Evolutionary conservation across 73 alveolate species (phyloP).

Genomic region (Blepharisma japonicum): DNA sequence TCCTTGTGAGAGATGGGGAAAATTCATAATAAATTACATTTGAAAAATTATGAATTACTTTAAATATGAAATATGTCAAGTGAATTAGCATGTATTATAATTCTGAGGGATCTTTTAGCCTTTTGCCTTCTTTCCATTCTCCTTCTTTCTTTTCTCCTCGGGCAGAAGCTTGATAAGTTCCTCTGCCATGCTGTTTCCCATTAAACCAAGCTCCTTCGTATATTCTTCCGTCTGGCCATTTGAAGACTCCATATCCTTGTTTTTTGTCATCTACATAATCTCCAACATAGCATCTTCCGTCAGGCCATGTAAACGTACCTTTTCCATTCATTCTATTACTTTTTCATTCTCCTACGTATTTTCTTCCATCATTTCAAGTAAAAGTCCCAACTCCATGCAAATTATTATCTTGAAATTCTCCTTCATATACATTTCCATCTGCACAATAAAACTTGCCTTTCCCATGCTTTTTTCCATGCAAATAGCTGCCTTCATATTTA

Average conservation of each 20-base stretch:
- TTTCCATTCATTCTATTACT: conserved; percentile 26
- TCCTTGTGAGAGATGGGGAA: too few relatives aligned
- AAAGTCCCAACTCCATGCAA: conserved; percentile 11
- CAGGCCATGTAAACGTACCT: conserved; percentile 26
- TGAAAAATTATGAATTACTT: too few relatives aligned
- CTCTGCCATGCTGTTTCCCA: conserved; percentile 24
- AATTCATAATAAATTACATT: too few relatives aligned
- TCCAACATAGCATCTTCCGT: conserved; percentile 14
- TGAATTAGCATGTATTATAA: too few relatives aligned
- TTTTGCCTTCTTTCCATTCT: conserved; percentile 20
- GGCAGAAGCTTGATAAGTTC: background rate
- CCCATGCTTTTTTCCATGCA: conserved; percentile 51
- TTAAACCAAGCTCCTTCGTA: conserved; percentile 10
- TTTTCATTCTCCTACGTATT: background rate
- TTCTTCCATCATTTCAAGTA: conserved; percentile 25
- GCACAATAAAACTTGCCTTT: conserved; percentile 54
- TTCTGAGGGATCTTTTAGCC: background rate
- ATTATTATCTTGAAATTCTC: conserved; percentile 25
- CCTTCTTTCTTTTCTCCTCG: conserved; percentile 11
- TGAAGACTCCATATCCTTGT: conserved; percentile 22
- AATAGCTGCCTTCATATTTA: conserved; percentile 39
- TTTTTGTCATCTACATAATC: conserved; percentile 29
- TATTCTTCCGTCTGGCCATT: conserved; percentile 21
- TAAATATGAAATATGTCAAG: too few relatives aligned
- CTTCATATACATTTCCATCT: conserved; percentile 60